Conservation (phyloP, 768 basidiomycete species). For the Auricularia auricula-judae region DNA sequence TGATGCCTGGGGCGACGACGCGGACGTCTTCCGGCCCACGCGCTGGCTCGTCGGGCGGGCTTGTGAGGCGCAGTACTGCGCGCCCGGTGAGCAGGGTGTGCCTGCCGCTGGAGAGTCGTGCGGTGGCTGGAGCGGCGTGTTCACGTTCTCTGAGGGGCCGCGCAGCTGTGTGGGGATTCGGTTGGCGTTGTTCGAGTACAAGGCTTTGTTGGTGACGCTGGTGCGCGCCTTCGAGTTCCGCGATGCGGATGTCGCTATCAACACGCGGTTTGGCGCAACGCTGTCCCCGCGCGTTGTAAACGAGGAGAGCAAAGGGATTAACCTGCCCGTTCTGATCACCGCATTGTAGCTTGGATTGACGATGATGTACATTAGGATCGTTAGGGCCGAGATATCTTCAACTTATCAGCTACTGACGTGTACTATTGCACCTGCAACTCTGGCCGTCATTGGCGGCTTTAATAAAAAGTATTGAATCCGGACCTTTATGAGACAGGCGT, state of each 20-base stretch:
- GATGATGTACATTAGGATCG: too few relatives aligned
- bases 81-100: slow-evolving; percentile 15
- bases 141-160: slow-evolving; percentile 33
- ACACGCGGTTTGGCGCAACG: slow-evolving; percentile 4
- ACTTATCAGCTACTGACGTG: too few relatives aligned
- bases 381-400: too few relatives aligned
- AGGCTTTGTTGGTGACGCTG: slow-evolving; percentile 27
- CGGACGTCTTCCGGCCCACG: slow-evolving; percentile 25
- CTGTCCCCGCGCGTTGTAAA: slow-evolving; percentile 7
- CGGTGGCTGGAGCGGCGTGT: slow-evolving; percentile 26
- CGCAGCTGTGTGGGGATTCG: slow-evolving; percentile 32
- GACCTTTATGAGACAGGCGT: too few relatives aligned
- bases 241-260: slow-evolving; percentile 19
- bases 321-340: slow-evolving; percentile 6
- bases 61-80: slow-evolving; percentile 1
- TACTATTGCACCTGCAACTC: too few relatives aligned
- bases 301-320: slow-evolving; percentile 4
- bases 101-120: slow-evolving; percentile 15
- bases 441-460: too few relatives aligned
- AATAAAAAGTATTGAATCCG: too few relatives aligned
- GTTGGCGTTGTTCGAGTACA: slow-evolving; percentile 29
- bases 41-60: slow-evolving; percentile 23
- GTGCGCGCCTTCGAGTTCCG: slow-evolving; percentile 26
- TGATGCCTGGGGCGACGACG: slow-evolving; percentile 26
- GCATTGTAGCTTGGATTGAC: too few relatives aligned